Conservation (phyloP, 306 rosid genomes). For the Hylodesmum podocarpum region DNA sequence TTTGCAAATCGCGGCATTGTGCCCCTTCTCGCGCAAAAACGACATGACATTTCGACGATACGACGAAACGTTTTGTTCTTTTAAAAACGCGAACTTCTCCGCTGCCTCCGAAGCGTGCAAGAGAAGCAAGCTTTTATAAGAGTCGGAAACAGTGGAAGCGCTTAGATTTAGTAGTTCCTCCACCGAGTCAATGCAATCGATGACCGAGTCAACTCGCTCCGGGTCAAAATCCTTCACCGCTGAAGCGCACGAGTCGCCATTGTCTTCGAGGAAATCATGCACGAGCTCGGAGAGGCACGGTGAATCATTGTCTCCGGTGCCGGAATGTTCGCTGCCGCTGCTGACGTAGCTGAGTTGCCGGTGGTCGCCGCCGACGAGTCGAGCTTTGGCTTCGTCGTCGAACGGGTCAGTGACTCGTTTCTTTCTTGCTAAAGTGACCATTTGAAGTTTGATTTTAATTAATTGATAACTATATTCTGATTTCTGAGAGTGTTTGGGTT, state of each 20-base stretch:
- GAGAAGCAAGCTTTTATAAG: slow-evolving; percentile 37
- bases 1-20: slow-evolving; percentile 87
- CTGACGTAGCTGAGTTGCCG: slow-evolving; percentile 43
- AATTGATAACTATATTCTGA: neutral
- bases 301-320: slow-evolving; percentile 33
- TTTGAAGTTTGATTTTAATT: no score
- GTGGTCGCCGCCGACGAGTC: slow-evolving; percentile 47
- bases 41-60: slow-evolving; percentile 55
- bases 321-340: slow-evolving; percentile 87
- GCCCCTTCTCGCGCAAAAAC: slow-evolving; percentile 51
- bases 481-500: neutral
- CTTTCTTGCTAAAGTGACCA: slow-evolving; percentile 38
- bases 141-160: slow-evolving; percentile 26
- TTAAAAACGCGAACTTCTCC: slow-evolving; percentile 28
- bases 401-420: slow-evolving; percentile 73
- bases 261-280: slow-evolving; percentile 49
- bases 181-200: slow-evolving; percentile 30
- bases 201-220: slow-evolving; percentile 49
- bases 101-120: slow-evolving; percentile 54
- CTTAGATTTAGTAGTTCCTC: slow-evolving; percentile 22
- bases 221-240: slow-evolving; percentile 38
- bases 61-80: slow-evolving; percentile 19
- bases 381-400: slow-evolving; percentile 62
- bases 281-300: slow-evolving; percentile 76
- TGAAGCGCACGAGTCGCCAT: neutral